Evolutionary conservation across 2,329 filamentous ascomycete genomes (phyloP), one percentile per base, ranked within the genome.

Genomic region (Coniochaeta pulveracea): DNA sequence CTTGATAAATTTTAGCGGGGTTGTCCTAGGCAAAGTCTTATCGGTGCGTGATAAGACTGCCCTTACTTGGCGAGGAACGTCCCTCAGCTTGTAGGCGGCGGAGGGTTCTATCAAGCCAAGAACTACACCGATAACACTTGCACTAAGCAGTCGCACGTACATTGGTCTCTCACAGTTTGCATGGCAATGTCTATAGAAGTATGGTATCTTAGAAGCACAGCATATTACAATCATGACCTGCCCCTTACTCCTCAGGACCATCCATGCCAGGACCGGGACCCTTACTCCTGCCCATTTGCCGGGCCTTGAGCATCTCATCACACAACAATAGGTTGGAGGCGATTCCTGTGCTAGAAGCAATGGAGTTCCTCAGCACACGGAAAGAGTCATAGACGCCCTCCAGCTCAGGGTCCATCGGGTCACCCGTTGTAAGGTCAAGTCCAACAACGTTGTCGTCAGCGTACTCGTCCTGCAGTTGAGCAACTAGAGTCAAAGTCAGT

Each of bases 311-410:
- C 66, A 98, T 72, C 69, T 98, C 91, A 51, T 98, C 91, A 51
- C 91, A 98, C 32, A 98, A 72, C 44, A 98, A 66, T 43, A 98
- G 66, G 63, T 98, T 98, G 8, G 85, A 89, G 5, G 91, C 89
- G 51, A 98, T 98, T 42, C 91, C 85, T 17, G 89, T 82, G 57
- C 86, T 91, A 21, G 88, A 95, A 3, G 91, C 86, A 41, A 98
- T 77, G 56, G 80, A 86, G 65, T 96, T 96, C 46, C 91, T 75
- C 48, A 98, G 60, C 22, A 98, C 91, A 37, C 91, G 76, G 76
- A 93, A 98, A 10, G 88, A 95, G 57, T 98, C 91, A 55, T 84
- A 98, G 7, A 98, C 81, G 47, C 91, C 91, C 54, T 84, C 83
- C 44, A 93, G 76, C 40, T 85, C 78, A 2, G 91, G 91, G 51